These are phyloP conservation scores for Pochonia chlamydosporia DNA, from an alignment of 2,329 filamentous ascomycete genomes.

Conservation along the genomic window DNA sequence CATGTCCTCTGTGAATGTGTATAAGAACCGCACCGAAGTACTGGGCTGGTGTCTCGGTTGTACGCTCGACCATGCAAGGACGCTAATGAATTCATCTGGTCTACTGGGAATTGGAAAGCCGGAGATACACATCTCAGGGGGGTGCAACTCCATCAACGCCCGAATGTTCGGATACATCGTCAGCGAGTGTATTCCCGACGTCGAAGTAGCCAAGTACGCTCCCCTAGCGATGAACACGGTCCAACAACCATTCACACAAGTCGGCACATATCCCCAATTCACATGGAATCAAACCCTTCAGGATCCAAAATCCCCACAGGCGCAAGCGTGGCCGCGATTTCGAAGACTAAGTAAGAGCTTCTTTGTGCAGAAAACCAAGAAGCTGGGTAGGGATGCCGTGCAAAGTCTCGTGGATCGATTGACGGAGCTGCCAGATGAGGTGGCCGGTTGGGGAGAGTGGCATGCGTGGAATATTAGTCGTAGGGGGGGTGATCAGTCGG, in stretches of 20 bases:
- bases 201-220: conserved; percentile 1
- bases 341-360: conserved; percentile 10
- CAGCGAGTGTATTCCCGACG: conserved; percentile 9
- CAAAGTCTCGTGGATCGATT: conserved; percentile 4
- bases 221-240: conserved; percentile 5
- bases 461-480: conserved; percentile 6
- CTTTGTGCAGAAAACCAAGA: conserved; percentile 8
- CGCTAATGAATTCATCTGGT: conserved; percentile 9
- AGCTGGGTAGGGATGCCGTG: not conserved
- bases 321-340: conserved; percentile 9
- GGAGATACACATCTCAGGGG: conserved; percentile 6
- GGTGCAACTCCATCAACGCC: conserved; percentile 11
- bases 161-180: conserved; percentile 9
- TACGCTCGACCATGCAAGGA: not conserved
- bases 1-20: conserved; percentile 8
- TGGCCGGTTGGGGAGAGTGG: conserved; percentile 10
- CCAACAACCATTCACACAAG: conserved; percentile 8
- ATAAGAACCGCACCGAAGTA: conserved; percentile 5
- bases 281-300: conserved; percentile 6
- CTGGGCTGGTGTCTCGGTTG: conserved; percentile 10
- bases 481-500: not conserved
- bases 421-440: conserved; percentile 3
- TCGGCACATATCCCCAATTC: conserved; percentile 5
- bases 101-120: conserved; percentile 9
- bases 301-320: conserved; percentile 1